Evolutionary conservation across 805 yeast species (phyloP).

Genomic region (Candida gorgasii): DNA sequence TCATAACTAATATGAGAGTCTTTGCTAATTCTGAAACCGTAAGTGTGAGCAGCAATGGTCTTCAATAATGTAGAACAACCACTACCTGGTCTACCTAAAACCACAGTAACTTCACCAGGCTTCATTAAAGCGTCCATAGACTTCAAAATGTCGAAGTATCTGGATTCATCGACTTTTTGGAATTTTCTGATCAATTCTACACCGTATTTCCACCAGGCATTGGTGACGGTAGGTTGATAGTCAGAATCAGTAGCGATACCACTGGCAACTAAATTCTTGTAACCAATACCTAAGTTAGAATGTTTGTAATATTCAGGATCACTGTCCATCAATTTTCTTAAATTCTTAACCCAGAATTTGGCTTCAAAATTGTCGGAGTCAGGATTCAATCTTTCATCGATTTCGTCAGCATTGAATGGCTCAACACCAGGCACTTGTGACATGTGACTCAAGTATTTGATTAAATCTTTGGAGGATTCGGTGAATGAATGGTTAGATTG

Average conservation of each 20-base stretch:
- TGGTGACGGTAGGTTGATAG: slow-evolving; percentile 57
- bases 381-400: slow-evolving; percentile 53
- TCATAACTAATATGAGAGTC: slow-evolving; percentile 34
- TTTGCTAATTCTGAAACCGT: slow-evolving; percentile 33
- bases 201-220: slow-evolving; percentile 29
- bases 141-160: slow-evolving; percentile 25
- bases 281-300: slow-evolving; percentile 54
- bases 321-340: slow-evolving; percentile 47
- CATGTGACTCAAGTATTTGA: slow-evolving; percentile 40
- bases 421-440: slow-evolving; percentile 48
- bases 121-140: slow-evolving; percentile 26
- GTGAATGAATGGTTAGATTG: slow-evolving; percentile 13
- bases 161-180: slow-evolving; percentile 7
- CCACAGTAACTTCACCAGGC: slow-evolving; percentile 41
- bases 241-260: slow-evolving; percentile 67
- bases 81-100: slow-evolving; percentile 42
- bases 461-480: slow-evolving; percentile 25
- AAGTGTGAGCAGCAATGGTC: slow-evolving; percentile 36
- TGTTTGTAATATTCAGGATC: slow-evolving; percentile 65
- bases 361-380: slow-evolving; percentile 51
- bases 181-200: slow-evolving; percentile 6
- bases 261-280: slow-evolving; percentile 52
- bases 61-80: slow-evolving; percentile 42
- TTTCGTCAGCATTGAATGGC: slow-evolving; percentile 25
- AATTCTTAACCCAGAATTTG: slow-evolving; percentile 62